Evolutionary conservation across 2,329 filamentous ascomycete genomes (phyloP), one percentile per base, ranked within the genome.

Genomic region (Fusarium kyushuense): DNA sequence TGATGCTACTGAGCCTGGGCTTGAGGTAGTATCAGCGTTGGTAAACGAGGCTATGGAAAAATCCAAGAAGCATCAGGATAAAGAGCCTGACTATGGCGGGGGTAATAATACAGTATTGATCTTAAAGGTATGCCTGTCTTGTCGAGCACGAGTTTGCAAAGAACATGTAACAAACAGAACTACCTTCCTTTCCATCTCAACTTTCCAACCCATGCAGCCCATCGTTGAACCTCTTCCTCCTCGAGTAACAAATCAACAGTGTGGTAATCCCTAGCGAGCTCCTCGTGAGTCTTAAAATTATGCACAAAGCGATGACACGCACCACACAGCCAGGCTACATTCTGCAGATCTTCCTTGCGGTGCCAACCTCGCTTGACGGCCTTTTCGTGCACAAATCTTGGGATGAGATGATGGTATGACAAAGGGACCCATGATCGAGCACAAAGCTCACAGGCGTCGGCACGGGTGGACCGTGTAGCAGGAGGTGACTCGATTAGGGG

Each of bases 271-370:
- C 86, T 84, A 16, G 93, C 93, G 70, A 97, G 79, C 72, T 92
- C 92, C 83, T 96, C 93, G 75, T 96, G 93, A 6, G 80, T 84
- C 33, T 88, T 90, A 74, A 94, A 87, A 38, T 87, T 82, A 81
- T 96, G 93, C 76, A 96, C 92, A 76, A 93, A 94, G 41, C 86
- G 87, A 81, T 97, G 93, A 74, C 93, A 97, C 4, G 92, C 91
- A 49, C 92, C 84, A 78, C 93, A 96, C 69, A 97, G 79, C 93
- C 93, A 96, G 14, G 93, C 93, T 21, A 96, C 93, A 75, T 89
- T 93, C 73, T 92, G 88, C 77, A 96, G 77, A 79, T 89, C 87
- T 77, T 92, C 91, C 65, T 89, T 87, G 5, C 86, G 85, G 80
- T 94, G 92, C 93, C 93, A 96, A 2, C 90, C 91, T 41, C 92